Evolutionary conservation across 2,329 filamentous ascomycete genomes (phyloP).

Genomic region (Plenodomus lindquistii): DNA sequence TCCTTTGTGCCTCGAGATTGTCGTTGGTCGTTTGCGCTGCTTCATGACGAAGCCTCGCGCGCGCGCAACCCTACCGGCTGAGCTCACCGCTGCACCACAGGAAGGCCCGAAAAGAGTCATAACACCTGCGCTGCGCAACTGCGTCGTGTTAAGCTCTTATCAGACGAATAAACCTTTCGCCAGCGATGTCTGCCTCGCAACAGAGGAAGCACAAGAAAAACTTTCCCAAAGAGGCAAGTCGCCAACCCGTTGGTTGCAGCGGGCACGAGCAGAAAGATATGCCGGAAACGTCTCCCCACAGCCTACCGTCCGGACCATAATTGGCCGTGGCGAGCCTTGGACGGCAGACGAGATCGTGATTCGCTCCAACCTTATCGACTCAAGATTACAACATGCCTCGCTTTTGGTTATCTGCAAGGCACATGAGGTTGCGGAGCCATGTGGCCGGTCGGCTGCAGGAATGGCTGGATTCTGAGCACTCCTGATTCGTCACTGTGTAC

Average conservation of each 20-base stretch:
- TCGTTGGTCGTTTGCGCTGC: background rate
- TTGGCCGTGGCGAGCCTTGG: background rate
- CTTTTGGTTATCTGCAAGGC: background rate
- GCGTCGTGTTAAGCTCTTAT: background rate
- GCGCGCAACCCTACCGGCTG: background rate
- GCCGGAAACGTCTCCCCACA: conserved; percentile 2
- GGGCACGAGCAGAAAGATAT: conserved; percentile 11
- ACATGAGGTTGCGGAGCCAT: background rate
- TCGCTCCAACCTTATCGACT: background rate
- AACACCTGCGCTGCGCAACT: background rate
- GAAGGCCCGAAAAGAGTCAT: background rate
- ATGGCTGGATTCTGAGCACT: background rate
- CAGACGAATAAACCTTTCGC: background rate
- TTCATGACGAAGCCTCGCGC: background rate
- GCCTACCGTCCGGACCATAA: background rate
- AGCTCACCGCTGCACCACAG: background rate
- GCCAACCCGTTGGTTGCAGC: conserved; percentile 11
- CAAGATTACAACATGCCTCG: no score
- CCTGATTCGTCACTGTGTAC: background rate
- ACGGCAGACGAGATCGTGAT: background rate
- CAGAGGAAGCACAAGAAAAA: background rate
- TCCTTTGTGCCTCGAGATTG: background rate
- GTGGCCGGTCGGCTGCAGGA: no score
- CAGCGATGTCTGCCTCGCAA: background rate
- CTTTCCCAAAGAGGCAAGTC: conserved; percentile 10